Evolutionary conservation across 352 stramenopile genomes (phyloP).

Genomic region (Globisporangium abappressorium): DNA sequence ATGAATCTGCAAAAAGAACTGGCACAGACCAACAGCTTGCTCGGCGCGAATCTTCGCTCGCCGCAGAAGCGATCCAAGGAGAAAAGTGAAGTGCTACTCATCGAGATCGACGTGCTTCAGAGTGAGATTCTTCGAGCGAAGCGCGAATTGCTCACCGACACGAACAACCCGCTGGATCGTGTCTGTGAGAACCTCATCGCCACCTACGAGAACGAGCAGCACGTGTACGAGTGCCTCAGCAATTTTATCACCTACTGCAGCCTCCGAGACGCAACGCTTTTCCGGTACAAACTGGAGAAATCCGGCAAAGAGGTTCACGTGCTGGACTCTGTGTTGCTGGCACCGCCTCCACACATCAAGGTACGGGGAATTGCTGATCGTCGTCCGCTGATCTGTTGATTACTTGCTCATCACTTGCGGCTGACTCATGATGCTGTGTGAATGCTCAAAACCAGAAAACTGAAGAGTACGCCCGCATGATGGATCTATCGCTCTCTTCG

Average conservation of each 20-base stretch:
- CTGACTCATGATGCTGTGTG: background rate
- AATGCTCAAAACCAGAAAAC: constrained; percentile 23
- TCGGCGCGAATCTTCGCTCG: background rate
- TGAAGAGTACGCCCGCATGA: constrained; percentile 34
- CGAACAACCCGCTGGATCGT: constrained; percentile 41
- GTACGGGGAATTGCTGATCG: constrained; percentile 19
- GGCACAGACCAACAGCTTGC: background rate
- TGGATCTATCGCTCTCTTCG: constrained; percentile 32
- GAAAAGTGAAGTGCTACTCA: constrained; percentile 24
- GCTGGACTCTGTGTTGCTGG: constrained; percentile 52
- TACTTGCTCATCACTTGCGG: background rate
- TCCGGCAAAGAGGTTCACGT: constrained; percentile 57
- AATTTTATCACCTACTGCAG: constrained; percentile 59
- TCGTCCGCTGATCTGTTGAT: background rate
- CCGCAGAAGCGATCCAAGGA: constrained; percentile 17
- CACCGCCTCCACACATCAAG: constrained; percentile 41
- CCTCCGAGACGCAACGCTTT: constrained; percentile 35
- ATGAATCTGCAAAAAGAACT: constrained; percentile 43
- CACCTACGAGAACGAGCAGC: constrained; percentile 70
- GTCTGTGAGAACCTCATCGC: constrained; percentile 60
- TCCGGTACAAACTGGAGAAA: constrained; percentile 56
- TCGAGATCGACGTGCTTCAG: constrained; percentile 60
- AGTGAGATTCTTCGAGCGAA: constrained; percentile 47
- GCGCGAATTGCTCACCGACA: constrained; percentile 47
- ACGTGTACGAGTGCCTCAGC: constrained; percentile 65